Base-by-base conservation (phyloP, 306 rosid species). In the Bauhinia variegata region DNA sequence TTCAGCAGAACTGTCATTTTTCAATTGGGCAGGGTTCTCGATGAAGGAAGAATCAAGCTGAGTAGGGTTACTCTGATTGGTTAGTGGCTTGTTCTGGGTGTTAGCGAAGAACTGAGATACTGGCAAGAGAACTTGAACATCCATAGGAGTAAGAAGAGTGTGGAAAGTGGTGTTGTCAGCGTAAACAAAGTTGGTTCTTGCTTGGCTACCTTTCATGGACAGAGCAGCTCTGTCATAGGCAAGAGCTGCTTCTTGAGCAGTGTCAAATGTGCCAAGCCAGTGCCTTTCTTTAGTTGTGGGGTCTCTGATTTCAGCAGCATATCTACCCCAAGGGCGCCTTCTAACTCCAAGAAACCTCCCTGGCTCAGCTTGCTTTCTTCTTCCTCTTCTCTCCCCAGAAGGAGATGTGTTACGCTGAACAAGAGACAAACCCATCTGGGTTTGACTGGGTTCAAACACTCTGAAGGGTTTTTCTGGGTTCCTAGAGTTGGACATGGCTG, bases 141-240 rank as follows among this genome's bases (percentile, higher is more conserved):
- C 83, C 58, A 81, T 30, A 47, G 97, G 84, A 63, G 91, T 33
- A 31, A 87, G 77, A 65, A 87, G 84, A 41, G 93, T 73, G 37
- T 84, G 96, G 59, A 85, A 89, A 66, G 76, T 70, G 47, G 86
- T 67, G 64, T 82, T 85, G 55, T 92, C 86, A 74, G 97, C 57
- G 82, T 95, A 95, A 47, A 95, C 73, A 65, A 95, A 95, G 71
- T 95, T 95, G 44, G 99, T 95, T 76, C 99, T 85, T 34, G 99
- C 97, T 80, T 95, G 97, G 9, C 74, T 80, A 65, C 99, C 99
- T 80, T 95, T 95, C 87, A 95, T 95, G 81, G 97, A 91, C 16
- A 95, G 72, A 68, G 99, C 99, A 69, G 99, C 99, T 75, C 96
- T 85, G 75, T 95, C 99, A 88, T 95, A 95, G 80, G 99, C 99